A percentile compares a stretch with the other conserved stretches of the same genome.
Evolutionary conservation across 1,139 yeast genomes (phyloP).

Genomic region (Scheffersomyces titani): DNA sequence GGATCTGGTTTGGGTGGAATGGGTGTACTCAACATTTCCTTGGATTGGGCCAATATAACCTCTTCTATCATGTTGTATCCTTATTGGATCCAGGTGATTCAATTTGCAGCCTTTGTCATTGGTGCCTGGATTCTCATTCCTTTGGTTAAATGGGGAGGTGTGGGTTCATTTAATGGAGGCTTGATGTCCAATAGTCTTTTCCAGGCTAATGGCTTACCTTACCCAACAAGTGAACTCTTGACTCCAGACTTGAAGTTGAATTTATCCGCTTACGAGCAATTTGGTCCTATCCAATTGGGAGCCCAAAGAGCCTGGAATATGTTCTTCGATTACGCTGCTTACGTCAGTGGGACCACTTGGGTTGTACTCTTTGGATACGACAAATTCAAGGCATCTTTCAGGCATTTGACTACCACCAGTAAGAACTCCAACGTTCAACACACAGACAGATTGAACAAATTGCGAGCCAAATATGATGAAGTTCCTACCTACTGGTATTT

Average conservation of each 20-base stretch:
- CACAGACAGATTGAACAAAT: constrained; percentile 41
- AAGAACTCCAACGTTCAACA: constrained; percentile 10
- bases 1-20: constrained; percentile 51
- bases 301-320: constrained; percentile 25
- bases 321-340: constrained; percentile 24
- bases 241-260: constrained; percentile 35
- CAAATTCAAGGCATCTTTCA: constrained; percentile 9
- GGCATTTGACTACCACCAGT: constrained; percentile 2
- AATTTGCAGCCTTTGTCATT: constrained; percentile 40
- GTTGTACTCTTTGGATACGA: constrained; percentile 20
- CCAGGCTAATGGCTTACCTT: constrained; percentile 28
- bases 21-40: constrained; percentile 42
- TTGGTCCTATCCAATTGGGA: constrained; percentile 37
- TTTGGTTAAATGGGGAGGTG: constrained; percentile 35
- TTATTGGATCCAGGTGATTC: constrained; percentile 46
- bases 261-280: constrained; percentile 36
- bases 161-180: constrained; percentile 28
- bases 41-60: constrained; percentile 50
- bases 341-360: constrained; percentile 22
- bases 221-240: constrained; percentile 36
- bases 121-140: constrained; percentile 48
- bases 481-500: constrained; percentile 46
- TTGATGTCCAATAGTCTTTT: constrained; percentile 44
- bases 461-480: constrained; percentile 34
- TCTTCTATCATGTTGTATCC: constrained; percentile 45